Conservation (phyloP, 129 eudicot species). For the Apium graveolens region DNA sequence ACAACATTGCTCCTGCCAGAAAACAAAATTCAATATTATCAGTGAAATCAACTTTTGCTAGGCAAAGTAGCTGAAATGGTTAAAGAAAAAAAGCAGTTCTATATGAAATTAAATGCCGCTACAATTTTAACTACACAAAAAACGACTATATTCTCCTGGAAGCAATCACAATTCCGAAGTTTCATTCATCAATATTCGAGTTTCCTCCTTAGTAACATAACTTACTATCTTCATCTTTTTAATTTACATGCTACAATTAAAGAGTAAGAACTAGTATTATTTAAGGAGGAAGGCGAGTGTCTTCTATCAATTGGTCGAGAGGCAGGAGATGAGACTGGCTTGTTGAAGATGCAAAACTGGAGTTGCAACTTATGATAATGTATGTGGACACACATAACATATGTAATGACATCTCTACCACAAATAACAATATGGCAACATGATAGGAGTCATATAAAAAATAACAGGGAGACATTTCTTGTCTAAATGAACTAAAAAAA, state of each 20-base stretch:
- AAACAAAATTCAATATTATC: slow-evolving; percentile 1
- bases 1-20: slow-evolving; percentile 87
- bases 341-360: neutral
- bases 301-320: neutral
- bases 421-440: neutral
- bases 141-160: neutral
- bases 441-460: neutral
- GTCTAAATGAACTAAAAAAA: neutral
- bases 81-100: neutral
- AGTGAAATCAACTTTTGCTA: neutral
- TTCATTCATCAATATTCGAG: neutral
- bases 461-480: neutral
- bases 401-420: neutral
- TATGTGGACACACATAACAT: neutral
- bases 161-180: neutral
- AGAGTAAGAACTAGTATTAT: neutral
- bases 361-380: neutral
- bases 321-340: neutral
- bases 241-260: neutral
- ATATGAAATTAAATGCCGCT: neutral
- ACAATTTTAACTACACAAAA: neutral
- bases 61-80: neutral
- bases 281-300: neutral
- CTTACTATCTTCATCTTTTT: neutral
- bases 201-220: neutral